Percentiles rank a stretch among this genome's conserved stretches.
Conservation (phyloP, 2,329 filamentous ascomycete species). For the Monosporascus sp. region DNA sequence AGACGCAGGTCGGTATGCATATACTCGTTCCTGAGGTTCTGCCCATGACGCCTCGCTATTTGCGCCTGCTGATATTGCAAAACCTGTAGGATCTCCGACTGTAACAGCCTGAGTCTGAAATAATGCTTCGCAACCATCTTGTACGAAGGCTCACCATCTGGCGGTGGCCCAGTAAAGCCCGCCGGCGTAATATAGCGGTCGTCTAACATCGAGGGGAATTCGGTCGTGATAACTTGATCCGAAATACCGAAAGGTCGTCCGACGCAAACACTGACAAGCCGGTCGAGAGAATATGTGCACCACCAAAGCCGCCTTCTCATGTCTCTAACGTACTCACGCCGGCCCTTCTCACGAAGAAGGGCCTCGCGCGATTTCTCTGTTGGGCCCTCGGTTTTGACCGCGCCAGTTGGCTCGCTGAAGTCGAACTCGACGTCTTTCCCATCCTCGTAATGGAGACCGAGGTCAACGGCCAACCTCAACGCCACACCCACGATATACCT, state of each 20-base stretch:
- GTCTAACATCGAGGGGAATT: constrained; percentile 84
- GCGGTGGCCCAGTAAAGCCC: constrained; percentile 61
- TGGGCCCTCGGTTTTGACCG: constrained; percentile 28
- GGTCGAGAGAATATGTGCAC: constrained; percentile 92
- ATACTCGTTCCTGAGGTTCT: constrained; percentile 61
- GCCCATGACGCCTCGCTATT: constrained; percentile 61
- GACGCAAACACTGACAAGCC: constrained; percentile 91
- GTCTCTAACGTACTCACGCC: constrained; percentile 80
- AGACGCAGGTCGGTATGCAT: constrained; percentile 77
- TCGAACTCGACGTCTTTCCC: constrained; percentile 60
- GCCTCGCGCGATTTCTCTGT: constrained; percentile 27
- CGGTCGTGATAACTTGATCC: constrained; percentile 94
- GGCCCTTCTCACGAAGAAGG: constrained; percentile 52
- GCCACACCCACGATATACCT: constrained; percentile 92
- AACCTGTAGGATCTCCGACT: constrained; percentile 93
- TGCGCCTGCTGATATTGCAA: constrained; percentile 88
- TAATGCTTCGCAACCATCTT: constrained; percentile 92
- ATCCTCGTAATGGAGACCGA: constrained; percentile 91
- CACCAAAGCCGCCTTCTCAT: constrained; percentile 86
- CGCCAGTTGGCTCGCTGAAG: constrained; percentile 43
- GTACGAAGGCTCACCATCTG: constrained; percentile 66
- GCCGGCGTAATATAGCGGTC: constrained; percentile 80
- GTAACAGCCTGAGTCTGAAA: constrained; percentile 78
- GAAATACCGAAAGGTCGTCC: constrained; percentile 89
- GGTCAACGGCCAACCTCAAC: constrained; percentile 80